Evolutionary conservation across 2,329 filamentous ascomycete species (phyloP), one percentile per base, ranked within the genome.

Genomic region (Mariannaea sp.): DNA sequence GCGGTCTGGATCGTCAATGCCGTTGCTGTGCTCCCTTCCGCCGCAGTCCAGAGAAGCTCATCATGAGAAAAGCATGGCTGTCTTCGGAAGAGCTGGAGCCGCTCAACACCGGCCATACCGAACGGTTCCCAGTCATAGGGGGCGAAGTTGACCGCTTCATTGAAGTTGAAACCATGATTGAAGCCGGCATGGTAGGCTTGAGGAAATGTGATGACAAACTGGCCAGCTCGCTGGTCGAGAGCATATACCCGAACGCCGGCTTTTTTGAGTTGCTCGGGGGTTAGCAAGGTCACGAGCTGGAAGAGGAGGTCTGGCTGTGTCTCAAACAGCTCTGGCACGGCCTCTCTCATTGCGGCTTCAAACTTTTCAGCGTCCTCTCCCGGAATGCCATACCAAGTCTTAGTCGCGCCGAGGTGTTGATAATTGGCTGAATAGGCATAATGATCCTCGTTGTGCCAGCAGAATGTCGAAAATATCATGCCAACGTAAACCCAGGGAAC

Each of bases 381-480:
- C 0, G 94, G 94, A 61, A 99, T 97, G 3, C 94, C 94, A 66
- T 99, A 99, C 94, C 94, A 99, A 0, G 94, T 99, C 76, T 99
- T 99, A 2, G 94, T 99, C 1, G 92, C 92, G 8, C 94, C 94
- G 66, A 99, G 96, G 66, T 99, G 94, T 70, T 99, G 94, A 66
- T 97, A 99, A 63, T 99, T 99, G 46, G 94, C 89, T 1, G 94
- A 99, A 70, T 97, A 99, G 2, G 94, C 88, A 69, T 96, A 97
- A 68, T 99, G 94, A 67, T 99, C 94, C 68, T 99, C 94, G 59
- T 96, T 97, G 71, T 99, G 94, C 94, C 94, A 99, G 73, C 94
- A 99, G 68, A 99, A 99, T 0, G 94, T 97, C 0, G 94, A 99
- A 70, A 99, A 99, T 32, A 96, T 95, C 94, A 99, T 99, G 57